Conservation (phyloP, 1,284 basidiomycete species). For the Cryptococcus depauperatus region DNA sequence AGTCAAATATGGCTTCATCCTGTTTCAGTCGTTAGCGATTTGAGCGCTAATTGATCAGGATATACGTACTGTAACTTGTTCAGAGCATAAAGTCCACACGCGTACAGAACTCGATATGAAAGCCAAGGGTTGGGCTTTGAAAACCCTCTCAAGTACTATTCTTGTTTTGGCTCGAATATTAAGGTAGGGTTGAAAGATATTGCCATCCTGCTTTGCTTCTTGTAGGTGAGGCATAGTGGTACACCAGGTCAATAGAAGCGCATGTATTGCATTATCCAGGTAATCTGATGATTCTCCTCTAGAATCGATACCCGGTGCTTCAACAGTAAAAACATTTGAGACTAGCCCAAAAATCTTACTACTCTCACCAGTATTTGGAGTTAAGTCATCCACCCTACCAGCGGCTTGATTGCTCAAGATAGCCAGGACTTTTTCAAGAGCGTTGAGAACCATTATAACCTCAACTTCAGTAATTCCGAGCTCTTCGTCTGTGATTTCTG, state of each 20-base stretch:
- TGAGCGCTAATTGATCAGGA: not conserved
- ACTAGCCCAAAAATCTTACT: conserved; percentile 45
- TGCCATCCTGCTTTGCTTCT: not conserved
- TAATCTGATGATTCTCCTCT: conserved; percentile 22
- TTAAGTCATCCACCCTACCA: conserved; percentile 21
- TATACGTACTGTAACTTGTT: conserved; percentile 23
- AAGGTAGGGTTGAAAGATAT: conserved; percentile 38
- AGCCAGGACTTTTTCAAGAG: conserved; percentile 68
- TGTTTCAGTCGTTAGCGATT: conserved; percentile 8
- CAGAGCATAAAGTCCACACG: conserved; percentile 28
- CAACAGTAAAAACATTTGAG: conserved; percentile 43
- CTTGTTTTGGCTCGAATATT: conserved; percentile 55
- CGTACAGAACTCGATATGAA: conserved; percentile 56
- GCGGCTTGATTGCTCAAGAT: conserved; percentile 45
- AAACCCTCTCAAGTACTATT: conserved; percentile 75
- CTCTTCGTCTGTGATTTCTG: conserved; percentile 40
- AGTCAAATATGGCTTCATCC: conserved; percentile 59
- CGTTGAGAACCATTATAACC: conserved; percentile 71
- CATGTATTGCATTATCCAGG: conserved; percentile 32
- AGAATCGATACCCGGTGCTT: conserved; percentile 26
- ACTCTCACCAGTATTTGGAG: conserved; percentile 47
- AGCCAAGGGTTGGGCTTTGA: conserved; percentile 67
- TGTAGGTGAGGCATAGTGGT: conserved; percentile 11
- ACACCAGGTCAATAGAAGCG: conserved; percentile 34
- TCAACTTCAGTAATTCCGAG: conserved; percentile 64